A percentile compares a stretch with the other conserved stretches of the same genome.
Conservation (phyloP, 768 basidiomycete genomes). For the Tulasnella sp. region DNA sequence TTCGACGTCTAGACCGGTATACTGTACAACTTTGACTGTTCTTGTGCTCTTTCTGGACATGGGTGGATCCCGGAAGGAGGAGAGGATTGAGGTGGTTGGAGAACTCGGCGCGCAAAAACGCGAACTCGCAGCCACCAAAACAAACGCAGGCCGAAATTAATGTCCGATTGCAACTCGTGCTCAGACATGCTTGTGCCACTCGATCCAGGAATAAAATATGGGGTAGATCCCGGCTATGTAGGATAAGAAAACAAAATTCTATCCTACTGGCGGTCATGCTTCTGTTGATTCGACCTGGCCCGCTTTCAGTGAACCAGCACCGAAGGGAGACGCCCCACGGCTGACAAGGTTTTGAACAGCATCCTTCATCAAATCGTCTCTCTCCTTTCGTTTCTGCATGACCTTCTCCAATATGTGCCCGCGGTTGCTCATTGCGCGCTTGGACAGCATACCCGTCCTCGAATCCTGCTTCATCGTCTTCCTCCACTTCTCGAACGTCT, state of each 20-base stretch:
- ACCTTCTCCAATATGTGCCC: constrained; percentile 53
- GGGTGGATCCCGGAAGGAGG: background rate
- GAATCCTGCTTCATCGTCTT: constrained; percentile 32
- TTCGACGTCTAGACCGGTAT: constrained; percentile 13
- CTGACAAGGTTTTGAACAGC: constrained; percentile 39
- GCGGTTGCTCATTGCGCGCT: constrained; percentile 39
- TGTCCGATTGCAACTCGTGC: background rate
- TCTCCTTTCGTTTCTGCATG: constrained; percentile 46
- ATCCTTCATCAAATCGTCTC: constrained; percentile 44
- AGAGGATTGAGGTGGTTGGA: background rate
- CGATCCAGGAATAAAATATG: constrained; percentile 7
- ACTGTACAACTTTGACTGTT: constrained; percentile 9
- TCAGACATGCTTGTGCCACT: background rate
- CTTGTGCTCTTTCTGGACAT: constrained; percentile 13
- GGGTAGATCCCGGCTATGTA: background rate
- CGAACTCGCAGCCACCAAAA: background rate
- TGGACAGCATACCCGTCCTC: background rate
- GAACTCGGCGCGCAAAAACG: background rate
- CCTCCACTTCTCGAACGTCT: constrained; percentile 38
- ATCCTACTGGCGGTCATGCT: background rate
- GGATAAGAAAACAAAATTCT: background rate
- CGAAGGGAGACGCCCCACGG: constrained; percentile 22
- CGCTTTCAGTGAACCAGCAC: constrained; percentile 8
- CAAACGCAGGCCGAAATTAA: background rate
- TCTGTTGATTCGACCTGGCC: background rate